Evolutionary conservation across 106 monocot species (phyloP), one percentile per base, ranked within the genome.

Genomic region (Acorus calamus): DNA sequence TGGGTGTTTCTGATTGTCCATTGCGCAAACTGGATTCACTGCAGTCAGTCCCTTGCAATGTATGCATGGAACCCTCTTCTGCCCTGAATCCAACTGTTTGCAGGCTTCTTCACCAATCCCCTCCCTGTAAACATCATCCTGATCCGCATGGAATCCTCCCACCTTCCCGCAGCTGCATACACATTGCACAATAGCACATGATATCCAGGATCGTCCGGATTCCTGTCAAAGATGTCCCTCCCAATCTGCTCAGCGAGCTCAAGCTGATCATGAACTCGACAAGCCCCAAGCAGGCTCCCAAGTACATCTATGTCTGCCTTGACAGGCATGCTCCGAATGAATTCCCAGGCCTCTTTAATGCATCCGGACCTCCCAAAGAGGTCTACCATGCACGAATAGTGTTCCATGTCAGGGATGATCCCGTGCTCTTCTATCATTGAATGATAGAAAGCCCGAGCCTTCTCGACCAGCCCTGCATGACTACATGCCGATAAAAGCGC

Each of bases 301-400:
- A 87, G 47, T 5, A 83, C 77, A 70, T 87, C 83, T 8, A 80
- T 64, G 11, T 69, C 66, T 41, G 80, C 71, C 57, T 75, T 78
- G 1, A 75, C 45, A 8, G 58, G 68, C 79, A 87, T 77, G 14
- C 59, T 80, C 13, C 12, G 2, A 8, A 87, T 73, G 50, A 87
- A 83, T 14, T 76, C 57, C 80, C 77, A 87, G 51, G 87, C 83
- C 13, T 77, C 62, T 3, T 80, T 77, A 51, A 87, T 47, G 42
- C 42, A 44, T 7, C 83, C 86, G 42, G 77, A 75, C 55, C 81
- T 73, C 11, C 78, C 66, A 44, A 76, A 66, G 52, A 84, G 78
- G 54, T 84, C 84, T 7, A 79, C 81, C 53, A 84, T 79, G 59
- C 88, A 88, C 4, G 84, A 76, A 54, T 79, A 88, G 52, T 88